Evolutionary conservation across 192 early-diverging fungal genomes (phyloP).

Genomic region (Coemansia sp.): DNA sequence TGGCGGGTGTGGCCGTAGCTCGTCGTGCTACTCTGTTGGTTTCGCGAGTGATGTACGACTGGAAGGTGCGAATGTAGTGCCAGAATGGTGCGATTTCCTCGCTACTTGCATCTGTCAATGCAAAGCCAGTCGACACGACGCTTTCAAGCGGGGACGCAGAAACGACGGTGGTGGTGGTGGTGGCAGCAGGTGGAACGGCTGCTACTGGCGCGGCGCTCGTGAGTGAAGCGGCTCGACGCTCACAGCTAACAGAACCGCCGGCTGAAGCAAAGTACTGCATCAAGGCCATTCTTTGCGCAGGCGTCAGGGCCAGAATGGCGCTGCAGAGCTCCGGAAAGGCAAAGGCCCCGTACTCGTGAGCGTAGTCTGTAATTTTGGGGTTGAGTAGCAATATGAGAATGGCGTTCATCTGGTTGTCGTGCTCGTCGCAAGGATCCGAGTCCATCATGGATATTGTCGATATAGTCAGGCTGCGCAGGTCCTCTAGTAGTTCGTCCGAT

Average conservation of each 20-base stretch:
- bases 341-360: constrained; percentile 18
- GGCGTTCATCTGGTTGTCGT: constrained; percentile 47
- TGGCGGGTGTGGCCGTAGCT: constrained; percentile 1
- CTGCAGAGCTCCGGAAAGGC: constrained; percentile 54
- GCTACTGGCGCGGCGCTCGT: not conserved
- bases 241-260: not conserved
- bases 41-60: constrained; percentile 40
- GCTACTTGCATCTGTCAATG: not conserved
- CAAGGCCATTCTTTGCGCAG: constrained; percentile 26
- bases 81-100: constrained; percentile 19
- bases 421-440: constrained; percentile 49
- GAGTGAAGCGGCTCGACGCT: not conserved
- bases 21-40: constrained; percentile 26
- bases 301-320: constrained; percentile 31
- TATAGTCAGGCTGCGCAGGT: constrained; percentile 36
- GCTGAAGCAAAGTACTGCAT: constrained; percentile 41
- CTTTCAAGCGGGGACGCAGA: not conserved
- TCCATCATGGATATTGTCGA: constrained; percentile 31
- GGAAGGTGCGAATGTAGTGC: constrained; percentile 35
- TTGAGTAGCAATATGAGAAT: constrained; percentile 50
- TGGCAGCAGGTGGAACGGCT: not conserved
- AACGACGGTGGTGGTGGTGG: no score
- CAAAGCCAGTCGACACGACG: not conserved
- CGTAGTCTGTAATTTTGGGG: constrained; percentile 42
- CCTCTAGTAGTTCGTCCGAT: constrained; percentile 23